Base-by-base conservation (phyloP, 495 filamentous ascomycete genomes). In the Penicillium ochrochloron region DNA sequence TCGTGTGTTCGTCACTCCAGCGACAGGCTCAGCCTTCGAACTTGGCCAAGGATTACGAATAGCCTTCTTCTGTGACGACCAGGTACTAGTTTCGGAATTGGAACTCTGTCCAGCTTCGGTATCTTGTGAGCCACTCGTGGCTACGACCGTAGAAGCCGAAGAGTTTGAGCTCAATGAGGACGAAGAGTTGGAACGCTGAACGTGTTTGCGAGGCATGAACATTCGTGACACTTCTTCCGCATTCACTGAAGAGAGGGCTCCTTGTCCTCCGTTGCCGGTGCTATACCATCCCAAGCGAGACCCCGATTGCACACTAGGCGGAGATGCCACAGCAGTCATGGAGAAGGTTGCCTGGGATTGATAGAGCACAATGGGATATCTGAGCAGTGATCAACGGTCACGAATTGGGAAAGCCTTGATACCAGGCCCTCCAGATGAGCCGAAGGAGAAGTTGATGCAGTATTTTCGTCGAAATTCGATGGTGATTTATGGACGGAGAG, bases 301-400 rank as follows among this genome's bases (percentile, higher is more conserved):
- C 74, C 82, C 84, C 72, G 86, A 84, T 82, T 93, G 88, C 77
- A 97, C 93, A 78, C 89, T 94, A 77, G 92, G 92, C 65, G 91
- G 93, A 81, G 88, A 92, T 73, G 93, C 95, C 79, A 99, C 94
- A 78, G 95, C 95, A 86, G 95, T 99, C 95, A 99, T 99, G 76
- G 79, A 80, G 76, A 80, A 82, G 69, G 74, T 76, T 73, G 70
- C 67, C 63, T 54, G 63, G 54, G 60, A 67, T 48, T 25, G 66
- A 66, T 61, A 57, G 37, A 44, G 60, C 41, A 35, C 39, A 65
- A 55, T 56, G 62, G 50, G 41, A 52, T 59, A 50, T 59, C 57
- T 70, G 64, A 65, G 66, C 65, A 60, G 68, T 68, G 59, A 37
- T 68, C 57, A 57, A 69, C 54, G 60, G 60, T 65, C 59, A 60